Evolutionary conservation across 495 filamentous ascomycete species (phyloP), one percentile per base, ranked within the genome.

Genomic region (Daldinia vernicosa): DNA sequence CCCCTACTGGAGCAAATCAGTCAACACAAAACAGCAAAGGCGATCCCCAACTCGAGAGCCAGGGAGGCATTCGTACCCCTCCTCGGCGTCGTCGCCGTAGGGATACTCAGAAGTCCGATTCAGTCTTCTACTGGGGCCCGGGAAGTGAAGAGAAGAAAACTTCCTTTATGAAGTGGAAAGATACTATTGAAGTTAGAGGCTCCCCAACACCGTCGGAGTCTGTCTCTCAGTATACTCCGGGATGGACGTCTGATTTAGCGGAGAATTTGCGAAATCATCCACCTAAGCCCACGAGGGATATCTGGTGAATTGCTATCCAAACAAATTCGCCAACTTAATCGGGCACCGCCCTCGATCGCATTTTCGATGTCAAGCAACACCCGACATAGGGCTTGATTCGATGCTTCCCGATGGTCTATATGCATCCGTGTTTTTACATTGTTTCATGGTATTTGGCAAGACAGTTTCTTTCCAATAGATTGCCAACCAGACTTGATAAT

Each of bases 131-230:
- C 24, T 53, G 50, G 50, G 50, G 50, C 7, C 24, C 50, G 11
- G 27, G 27, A 17, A 53, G 24, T 53, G 24, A 27, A 53, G 50
- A 53, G 50, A 28, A 14, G 0, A 27, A 27, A 1, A 7, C 50
- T 28, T 30, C 50, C 14, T 53, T 27, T 9, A 14, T n/a, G 33
- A 35, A 32, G 53, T 56, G 51, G 51, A 30, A 27, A 53, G 28
- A 15, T 7, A 32, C 28, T 22, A 6, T 19, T 7, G 4, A 17
- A 35, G 9, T 15, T 6, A 35, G 4, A 12, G 17, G 30, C 19
- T 56, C 53, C 0, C 53, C 53, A 8, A 56, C 53, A 8, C 53
- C 53, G 19, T 56, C 53, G 22, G 53, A 56, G 30, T 56, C 53
- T 19, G 30, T 35, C 1, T 56, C 53, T n/a, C 53, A 56, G n/a